Percentiles rank a stretch among this genome's conserved stretches.
These are phyloP conservation scores for Moesziomyces aphidis DNA, from an alignment of 1,284 basidiomycete genomes.

Conservation along the genomic window DNA sequence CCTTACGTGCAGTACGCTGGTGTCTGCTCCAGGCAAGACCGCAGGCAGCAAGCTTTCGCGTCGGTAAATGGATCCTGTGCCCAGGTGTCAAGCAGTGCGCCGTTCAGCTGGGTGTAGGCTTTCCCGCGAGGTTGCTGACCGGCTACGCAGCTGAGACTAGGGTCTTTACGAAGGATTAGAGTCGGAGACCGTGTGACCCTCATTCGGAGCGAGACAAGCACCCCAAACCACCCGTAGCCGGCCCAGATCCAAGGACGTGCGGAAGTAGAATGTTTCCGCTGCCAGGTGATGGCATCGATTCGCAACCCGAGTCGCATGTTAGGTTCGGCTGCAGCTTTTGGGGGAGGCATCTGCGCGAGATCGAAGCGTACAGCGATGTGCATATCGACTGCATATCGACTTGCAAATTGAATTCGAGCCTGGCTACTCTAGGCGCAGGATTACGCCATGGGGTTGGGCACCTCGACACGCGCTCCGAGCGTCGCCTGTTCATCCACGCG, in stretches of 20 bases:
- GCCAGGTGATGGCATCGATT: no score
- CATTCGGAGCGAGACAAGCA: slow-evolving; percentile 2
- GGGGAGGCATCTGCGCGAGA: slow-evolving; percentile 1
- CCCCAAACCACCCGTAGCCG: no score
- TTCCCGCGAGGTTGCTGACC: neutral
- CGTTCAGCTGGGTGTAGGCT: neutral
- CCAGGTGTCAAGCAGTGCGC: neutral
- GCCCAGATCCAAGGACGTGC: no score
- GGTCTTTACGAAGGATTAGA: neutral
- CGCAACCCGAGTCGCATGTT: neutral
- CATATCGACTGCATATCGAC: neutral
- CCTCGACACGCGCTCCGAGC: neutral
- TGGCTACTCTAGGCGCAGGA: neutral
- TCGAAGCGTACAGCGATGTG: slow-evolving; percentile 10
- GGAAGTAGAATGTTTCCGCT: no score
- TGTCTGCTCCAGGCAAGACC: no score
- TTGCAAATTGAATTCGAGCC: neutral
- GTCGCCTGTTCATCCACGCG: neutral
- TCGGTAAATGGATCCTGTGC: neutral
- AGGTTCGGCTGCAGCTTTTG: neutral
- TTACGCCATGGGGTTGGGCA: neutral
- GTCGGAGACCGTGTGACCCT: neutral
- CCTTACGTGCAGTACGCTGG: no score
- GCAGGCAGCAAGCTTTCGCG: neutral
- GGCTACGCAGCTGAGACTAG: neutral